phyloP scores from a whole-genome alignment of 1,284 basidiomycete genomes.

The Ceratobasidium sp. region DNA sequence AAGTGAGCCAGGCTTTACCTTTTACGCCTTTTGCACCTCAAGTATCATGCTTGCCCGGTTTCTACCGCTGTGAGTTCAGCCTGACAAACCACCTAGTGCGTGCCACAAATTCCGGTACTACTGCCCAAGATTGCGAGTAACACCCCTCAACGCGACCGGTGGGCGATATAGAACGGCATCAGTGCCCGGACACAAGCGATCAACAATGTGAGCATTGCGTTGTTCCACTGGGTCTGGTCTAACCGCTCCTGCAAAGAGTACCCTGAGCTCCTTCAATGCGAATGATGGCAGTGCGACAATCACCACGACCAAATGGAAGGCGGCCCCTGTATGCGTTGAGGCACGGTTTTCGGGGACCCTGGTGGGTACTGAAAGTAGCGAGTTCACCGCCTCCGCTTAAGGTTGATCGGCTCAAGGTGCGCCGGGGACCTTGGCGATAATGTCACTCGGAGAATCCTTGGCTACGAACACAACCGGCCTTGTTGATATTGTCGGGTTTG shows the following conservation, averaged over 20 bases:
- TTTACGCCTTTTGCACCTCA: neutral
- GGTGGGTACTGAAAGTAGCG: neutral
- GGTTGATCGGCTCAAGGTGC: neutral
- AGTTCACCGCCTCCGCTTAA: neutral
- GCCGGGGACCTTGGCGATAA: neutral
- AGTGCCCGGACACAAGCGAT: neutral
- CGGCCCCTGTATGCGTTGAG: neutral
- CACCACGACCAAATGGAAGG: slow-evolving; percentile 1
- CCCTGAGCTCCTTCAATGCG: slow-evolving; percentile 16
- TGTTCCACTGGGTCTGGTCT: neutral
- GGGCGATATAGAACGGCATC: slow-evolving; percentile 11
- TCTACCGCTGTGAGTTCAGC: neutral
- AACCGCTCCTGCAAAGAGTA: neutral
- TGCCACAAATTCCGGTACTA: neutral
- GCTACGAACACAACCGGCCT: neutral
- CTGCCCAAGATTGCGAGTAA: neutral
- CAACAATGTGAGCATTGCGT: neutral
- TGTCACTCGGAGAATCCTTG: neutral
- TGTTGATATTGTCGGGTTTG: slow-evolving; percentile 30
- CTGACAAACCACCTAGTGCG: neutral
- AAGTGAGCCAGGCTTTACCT: neutral
- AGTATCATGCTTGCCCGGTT: neutral
- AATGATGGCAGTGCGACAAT: neutral
- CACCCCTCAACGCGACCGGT: neutral
- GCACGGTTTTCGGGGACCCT: neutral